Evolutionary conservation across 768 basidiomycete species (phyloP).

Genomic region (Pleurotus ostreatus): DNA sequence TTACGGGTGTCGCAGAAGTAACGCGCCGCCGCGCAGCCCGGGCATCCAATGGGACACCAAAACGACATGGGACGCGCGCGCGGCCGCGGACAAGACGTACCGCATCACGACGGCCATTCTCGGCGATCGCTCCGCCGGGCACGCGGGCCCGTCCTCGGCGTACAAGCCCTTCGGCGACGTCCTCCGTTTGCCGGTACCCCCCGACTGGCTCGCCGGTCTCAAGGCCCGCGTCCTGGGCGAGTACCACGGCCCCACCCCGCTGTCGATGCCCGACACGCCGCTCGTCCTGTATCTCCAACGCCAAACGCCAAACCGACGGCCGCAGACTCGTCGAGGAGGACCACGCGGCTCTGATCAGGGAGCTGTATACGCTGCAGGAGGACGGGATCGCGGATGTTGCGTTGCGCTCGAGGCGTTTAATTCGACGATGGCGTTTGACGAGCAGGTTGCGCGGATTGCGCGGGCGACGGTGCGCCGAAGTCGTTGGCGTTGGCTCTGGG

Average conservation of each 20-base stretch:
- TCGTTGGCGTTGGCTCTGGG: neutral
- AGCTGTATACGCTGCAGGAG: neutral
- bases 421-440: neutral
- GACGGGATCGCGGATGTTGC: neutral
- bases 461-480: neutral
- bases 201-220: neutral
- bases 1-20: too few species aligned
- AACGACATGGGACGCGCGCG: neutral
- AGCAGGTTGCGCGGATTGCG: neutral
- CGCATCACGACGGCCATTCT: neutral
- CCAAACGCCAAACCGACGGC: neutral
- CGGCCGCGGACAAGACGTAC: neutral
- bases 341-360: neutral
- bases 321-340: neutral
- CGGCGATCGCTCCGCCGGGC: neutral
- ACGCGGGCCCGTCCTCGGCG: neutral
- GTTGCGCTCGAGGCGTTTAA: neutral
- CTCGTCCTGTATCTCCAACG: neutral
- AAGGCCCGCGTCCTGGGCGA: neutral
- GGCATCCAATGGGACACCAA: slow-evolving; percentile 4
- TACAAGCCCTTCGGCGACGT: neutral
- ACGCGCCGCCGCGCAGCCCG: neutral
- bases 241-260: neutral
- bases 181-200: neutral
- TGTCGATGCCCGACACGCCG: neutral